Evolutionary conservation across 83 land plant species (phyloP).

Genomic region (Diphasiastrum complanatum): DNA sequence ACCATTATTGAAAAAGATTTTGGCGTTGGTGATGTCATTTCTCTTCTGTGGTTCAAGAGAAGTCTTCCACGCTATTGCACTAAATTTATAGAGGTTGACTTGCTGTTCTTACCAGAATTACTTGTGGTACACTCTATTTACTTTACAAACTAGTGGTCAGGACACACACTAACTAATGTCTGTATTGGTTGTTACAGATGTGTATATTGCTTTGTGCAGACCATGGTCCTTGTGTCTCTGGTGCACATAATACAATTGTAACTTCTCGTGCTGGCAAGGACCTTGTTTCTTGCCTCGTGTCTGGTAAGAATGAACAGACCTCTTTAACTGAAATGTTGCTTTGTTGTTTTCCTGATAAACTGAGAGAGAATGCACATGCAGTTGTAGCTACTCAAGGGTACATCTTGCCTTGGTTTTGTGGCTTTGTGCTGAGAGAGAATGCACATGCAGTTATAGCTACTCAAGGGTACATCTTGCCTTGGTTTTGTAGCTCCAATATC

Average conservation of each 20-base stretch:
- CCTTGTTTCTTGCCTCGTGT: slow-evolving; percentile 89
- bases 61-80: slow-evolving; percentile 96
- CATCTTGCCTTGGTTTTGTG: no score
- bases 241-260: slow-evolving; percentile 97
- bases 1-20: slow-evolving; percentile 79
- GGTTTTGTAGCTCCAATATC: no score
- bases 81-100: slow-evolving; percentile 95
- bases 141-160: no score
- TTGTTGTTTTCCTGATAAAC: slow-evolving; percentile 2
- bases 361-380: no score
- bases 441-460: no score
- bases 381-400: no score
- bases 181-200: no score
- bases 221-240: slow-evolving; percentile 98
- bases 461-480: no score
- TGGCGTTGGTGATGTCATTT: slow-evolving; percentile 95
- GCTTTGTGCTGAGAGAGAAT: no score
- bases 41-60: slow-evolving; percentile 94
- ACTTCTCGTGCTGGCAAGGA: slow-evolving; percentile 98
- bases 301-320: slow-evolving; percentile 67
- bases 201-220: slow-evolving; percentile 97
- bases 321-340: not conserved
- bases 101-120: no score
- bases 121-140: no score
- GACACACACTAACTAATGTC: no score